Evolutionary conservation across 305 asterid species (phyloP).

Genomic region (Fraxinus baroniana): DNA sequence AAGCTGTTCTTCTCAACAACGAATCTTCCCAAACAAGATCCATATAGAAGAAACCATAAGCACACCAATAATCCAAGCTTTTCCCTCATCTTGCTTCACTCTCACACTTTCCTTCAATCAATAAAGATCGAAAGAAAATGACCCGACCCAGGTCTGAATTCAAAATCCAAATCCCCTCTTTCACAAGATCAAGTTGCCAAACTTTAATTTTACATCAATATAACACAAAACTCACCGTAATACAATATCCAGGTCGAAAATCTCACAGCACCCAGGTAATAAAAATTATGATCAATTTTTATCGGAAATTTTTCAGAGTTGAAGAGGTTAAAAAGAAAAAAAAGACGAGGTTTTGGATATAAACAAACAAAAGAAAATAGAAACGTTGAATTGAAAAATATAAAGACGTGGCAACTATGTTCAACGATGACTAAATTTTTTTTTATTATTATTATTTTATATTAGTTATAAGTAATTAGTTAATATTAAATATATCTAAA

Average conservation of each 20-base stretch:
- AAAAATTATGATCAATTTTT: slow-evolving; percentile 2
- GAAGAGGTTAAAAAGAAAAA: not conserved
- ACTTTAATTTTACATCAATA: slow-evolving; percentile 1
- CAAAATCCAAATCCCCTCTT: slow-evolving; percentile 8
- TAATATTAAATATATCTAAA: not conserved
- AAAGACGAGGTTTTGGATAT: not conserved
- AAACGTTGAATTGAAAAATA: not conserved
- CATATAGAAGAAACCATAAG: slow-evolving; percentile 44
- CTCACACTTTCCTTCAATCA: slow-evolving; percentile 23
- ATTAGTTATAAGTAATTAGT: not conserved
- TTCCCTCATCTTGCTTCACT: slow-evolving; percentile 44
- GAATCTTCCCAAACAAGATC: slow-evolving; percentile 69
- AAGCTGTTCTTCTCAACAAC: slow-evolving; percentile 95
- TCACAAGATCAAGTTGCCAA: not conserved
- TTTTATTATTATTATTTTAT: no score
- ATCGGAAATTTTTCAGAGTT: not conserved
- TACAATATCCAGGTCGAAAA: not conserved
- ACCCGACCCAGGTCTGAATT: slow-evolving; percentile 25
- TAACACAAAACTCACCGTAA: slow-evolving; percentile 20
- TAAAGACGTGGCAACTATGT: not conserved
- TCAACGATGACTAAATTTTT: not conserved
- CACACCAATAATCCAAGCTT: slow-evolving; percentile 39
- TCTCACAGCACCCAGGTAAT: slow-evolving; percentile 19
- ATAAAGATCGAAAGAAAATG: slow-evolving; percentile 13
- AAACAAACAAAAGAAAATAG: not conserved